These are phyloP conservation scores for Lactarius vividus DNA, from an alignment of 768 basidiomycete species.

Conservation along the genomic window DNA sequence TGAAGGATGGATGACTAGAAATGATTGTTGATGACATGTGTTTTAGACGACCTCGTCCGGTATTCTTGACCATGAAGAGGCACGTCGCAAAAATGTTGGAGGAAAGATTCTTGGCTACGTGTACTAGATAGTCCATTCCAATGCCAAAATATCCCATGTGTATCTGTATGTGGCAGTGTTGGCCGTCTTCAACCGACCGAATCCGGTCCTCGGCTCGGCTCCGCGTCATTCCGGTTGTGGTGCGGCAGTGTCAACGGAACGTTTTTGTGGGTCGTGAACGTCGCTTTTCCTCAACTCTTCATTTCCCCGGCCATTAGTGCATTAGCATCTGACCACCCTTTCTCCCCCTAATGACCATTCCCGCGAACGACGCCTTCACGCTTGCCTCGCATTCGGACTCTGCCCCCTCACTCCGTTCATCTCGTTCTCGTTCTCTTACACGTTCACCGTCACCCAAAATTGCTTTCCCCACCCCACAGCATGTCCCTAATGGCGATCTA, in stretches of 20 bases:
- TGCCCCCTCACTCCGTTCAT: constrained; percentile 25
- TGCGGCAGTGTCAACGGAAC: background rate
- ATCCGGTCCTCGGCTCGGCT: background rate
- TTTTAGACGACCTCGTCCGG: constrained; percentile 91
- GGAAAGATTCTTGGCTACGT: constrained; percentile 93
- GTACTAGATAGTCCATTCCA: constrained; percentile 52
- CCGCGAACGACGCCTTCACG: constrained; percentile 28
- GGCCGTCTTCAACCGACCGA: background rate
- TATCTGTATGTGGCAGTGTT: background rate
- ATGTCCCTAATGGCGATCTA: constrained; percentile 13
- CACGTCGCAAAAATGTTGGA: constrained; percentile 96
- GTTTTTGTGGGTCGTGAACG: background rate
- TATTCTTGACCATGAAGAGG: constrained; percentile 99
- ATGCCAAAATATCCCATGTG: background rate
- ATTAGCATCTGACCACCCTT: background rate
- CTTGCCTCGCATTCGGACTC: constrained; percentile 26
- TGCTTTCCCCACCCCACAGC: constrained; percentile 24
- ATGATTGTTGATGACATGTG: constrained; percentile 5
- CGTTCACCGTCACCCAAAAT: constrained; percentile 29
- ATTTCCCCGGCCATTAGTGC: background rate
- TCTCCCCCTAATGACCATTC: constrained; percentile 20
- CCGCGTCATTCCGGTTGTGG: background rate
- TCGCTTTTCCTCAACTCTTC: background rate
- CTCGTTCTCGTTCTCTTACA: constrained; percentile 28
- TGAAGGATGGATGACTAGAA: background rate